Base-by-base conservation (phyloP, 257 asterid species). In the Hygrophila difformis region DNA sequence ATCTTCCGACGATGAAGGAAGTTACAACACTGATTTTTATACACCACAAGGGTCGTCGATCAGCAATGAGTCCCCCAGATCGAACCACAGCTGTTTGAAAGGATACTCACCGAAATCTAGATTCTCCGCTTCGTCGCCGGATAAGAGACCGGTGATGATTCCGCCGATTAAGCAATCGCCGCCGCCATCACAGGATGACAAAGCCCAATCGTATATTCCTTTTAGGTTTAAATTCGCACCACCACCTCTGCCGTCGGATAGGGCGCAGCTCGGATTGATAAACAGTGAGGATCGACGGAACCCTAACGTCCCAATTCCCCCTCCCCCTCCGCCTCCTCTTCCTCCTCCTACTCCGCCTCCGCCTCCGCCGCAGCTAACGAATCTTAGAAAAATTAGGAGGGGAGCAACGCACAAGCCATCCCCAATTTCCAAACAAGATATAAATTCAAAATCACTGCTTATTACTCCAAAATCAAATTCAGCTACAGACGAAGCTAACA, bases 21-120 rank as follows among this genome's bases (percentile, higher is more conserved):
- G 10, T 5, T 2, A 33, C 12, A 10, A 70, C n/a, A 93, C 83
- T 2, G 92, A 75, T 69, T 91, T 86, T 57, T 91, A 79, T 68
- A 77, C 95, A 16, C 96, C 98, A 1, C 77, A 63, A 53, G 96
- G 83, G 37, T 33, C 37, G 12, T 5, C 37, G 12, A 17, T 37
- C 7, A 18, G 21, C 31, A 68, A 59, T 18, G 52, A 58, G 18
- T 75, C 69, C 50, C 78, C n/a, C n/a, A n/a, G n/a, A n/a, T n/a
- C n/a, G n/a, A n/a, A n/a, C n/a, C n/a, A n/a, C n/a, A n/a, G n/a
- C n/a, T n/a, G n/a, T n/a, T n/a, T n/a, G n/a, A n/a, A n/a, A n/a
- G n/a, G n/a, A n/a, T n/a, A n/a, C 76, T 9, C 17, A 43, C 49
- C 60, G 49, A 48, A 34, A 2, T 12, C 37, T 3, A 9, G 12